A percentile compares a stretch with the other conserved stretches of the same genome.
phyloP scores from a whole-genome alignment of 176 grass and related monocot genomes.

The Typha latifolia region DNA sequence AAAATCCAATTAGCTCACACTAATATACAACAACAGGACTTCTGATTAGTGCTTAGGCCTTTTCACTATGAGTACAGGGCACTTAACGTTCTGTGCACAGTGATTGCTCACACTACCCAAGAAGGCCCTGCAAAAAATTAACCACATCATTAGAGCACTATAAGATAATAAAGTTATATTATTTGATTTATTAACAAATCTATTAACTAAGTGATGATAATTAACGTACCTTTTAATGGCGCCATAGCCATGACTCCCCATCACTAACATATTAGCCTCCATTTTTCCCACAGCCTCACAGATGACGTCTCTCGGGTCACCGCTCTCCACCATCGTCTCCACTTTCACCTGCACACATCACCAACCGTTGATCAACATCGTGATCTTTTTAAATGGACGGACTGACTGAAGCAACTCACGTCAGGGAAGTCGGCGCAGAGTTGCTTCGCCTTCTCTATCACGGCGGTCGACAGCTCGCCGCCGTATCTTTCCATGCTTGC shows the following conservation, averaged over 20 bases:
- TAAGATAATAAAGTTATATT: neutral
- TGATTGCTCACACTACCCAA: conserved; percentile 54
- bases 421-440: conserved; percentile 26
- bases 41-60: conserved; percentile 22
- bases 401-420: neutral
- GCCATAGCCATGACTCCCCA: conserved; percentile 51
- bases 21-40: too few relatives aligned
- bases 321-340: conserved; percentile 38
- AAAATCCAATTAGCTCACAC: too few relatives aligned
- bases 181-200: neutral
- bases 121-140: conserved; percentile 25
- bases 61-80: conserved; percentile 44
- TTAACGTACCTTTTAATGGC: conserved; percentile 33
- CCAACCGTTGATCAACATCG: neutral
- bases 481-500: conserved; percentile 30
- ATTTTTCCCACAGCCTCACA: conserved; percentile 24
- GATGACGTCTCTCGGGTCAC: conserved; percentile 43
- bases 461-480: conserved; percentile 21
- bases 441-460: conserved; percentile 24
- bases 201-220: neutral
- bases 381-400: neutral
- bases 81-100: conserved; percentile 49
- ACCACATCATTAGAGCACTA: neutral
- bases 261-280: conserved; percentile 32
- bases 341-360: conserved; percentile 23